Conservation (phyloP, 768 basidiomycete species). For the Lentinula sp. region DNA sequence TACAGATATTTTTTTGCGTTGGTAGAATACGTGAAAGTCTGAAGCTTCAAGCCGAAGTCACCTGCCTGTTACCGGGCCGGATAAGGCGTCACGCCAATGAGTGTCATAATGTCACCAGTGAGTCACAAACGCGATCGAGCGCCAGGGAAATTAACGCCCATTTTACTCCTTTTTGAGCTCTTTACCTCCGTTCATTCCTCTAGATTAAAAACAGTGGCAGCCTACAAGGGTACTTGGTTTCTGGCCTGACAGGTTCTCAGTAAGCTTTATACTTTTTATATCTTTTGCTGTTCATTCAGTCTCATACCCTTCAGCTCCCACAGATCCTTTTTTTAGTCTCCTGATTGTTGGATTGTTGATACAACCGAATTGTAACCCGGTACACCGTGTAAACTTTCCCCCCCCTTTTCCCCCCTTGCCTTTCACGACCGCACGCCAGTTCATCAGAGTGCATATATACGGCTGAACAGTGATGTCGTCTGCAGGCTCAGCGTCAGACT, state of each 20-base stretch:
- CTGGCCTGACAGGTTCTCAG: too few species aligned
- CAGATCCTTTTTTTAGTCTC: neutral
- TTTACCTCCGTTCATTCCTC: neutral
- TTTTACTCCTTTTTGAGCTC: too few species aligned
- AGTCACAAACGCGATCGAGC: neutral
- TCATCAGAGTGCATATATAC: neutral
- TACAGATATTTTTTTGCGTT: too few species aligned
- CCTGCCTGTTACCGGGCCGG: too few species aligned
- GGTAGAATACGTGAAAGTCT: too few species aligned
- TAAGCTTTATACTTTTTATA: too few species aligned
- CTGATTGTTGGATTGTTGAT: neutral
- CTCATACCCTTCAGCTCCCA: neutral
- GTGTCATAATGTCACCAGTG: too few species aligned
- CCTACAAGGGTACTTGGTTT: too few species aligned
- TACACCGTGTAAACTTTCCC: neutral
- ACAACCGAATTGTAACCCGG: neutral
- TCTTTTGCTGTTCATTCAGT: too few species aligned
- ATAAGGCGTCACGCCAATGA: too few species aligned
- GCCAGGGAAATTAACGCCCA: neutral
- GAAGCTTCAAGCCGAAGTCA: too few species aligned
- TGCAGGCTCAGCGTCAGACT: neutral
- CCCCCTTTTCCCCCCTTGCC: neutral
- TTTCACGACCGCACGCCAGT: neutral
- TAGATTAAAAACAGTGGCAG: too few species aligned
- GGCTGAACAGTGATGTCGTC: neutral